Percentiles rank a stretch among this genome's conserved stretches.
Evolutionary conservation across 345 rosid genomes (phyloP).

Genomic region (Pseudoturritis turrita): DNA sequence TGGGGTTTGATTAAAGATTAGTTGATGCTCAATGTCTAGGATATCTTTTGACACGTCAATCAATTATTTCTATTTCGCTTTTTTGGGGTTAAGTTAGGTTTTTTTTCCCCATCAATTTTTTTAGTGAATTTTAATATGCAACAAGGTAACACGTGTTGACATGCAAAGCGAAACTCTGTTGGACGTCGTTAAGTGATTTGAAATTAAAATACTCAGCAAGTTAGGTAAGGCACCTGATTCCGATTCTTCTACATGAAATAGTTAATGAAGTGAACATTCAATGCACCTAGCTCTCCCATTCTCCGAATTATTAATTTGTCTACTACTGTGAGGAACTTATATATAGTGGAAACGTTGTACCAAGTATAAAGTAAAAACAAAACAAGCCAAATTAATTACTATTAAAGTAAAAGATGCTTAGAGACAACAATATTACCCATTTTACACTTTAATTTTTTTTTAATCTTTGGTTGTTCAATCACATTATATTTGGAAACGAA

Average conservation of each 20-base stretch:
- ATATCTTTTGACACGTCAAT: not conserved
- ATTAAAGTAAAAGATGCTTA: constrained; percentile 30
- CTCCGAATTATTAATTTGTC: not conserved
- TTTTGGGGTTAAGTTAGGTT: not conserved
- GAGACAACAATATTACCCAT: not conserved
- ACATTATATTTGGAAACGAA: not conserved
- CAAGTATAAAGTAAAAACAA: not conserved
- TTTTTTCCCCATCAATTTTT: not conserved
- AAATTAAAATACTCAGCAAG: constrained; percentile 1
- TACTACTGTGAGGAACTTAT: not conserved
- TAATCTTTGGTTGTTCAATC: not conserved
- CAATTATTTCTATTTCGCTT: not conserved
- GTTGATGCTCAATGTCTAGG: not conserved
- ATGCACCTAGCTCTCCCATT: constrained; percentile 6
- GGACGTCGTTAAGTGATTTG: constrained; percentile 3
- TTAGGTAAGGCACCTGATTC: constrained; percentile 34
- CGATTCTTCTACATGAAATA: constrained; percentile 25
- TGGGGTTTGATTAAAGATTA: not conserved
- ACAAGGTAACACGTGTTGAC: constrained; percentile 22
- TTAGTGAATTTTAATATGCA: not conserved
- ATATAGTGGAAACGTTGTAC: not conserved
- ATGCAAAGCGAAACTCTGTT: constrained; percentile 5
- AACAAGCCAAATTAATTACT: not conserved
- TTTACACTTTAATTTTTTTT: not conserved
- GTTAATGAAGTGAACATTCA: constrained; percentile 15